These are phyloP conservation scores for Alopecurus myosuroides DNA, from an alignment of 176 grass and related monocot genomes.

Conservation along the genomic window DNA sequence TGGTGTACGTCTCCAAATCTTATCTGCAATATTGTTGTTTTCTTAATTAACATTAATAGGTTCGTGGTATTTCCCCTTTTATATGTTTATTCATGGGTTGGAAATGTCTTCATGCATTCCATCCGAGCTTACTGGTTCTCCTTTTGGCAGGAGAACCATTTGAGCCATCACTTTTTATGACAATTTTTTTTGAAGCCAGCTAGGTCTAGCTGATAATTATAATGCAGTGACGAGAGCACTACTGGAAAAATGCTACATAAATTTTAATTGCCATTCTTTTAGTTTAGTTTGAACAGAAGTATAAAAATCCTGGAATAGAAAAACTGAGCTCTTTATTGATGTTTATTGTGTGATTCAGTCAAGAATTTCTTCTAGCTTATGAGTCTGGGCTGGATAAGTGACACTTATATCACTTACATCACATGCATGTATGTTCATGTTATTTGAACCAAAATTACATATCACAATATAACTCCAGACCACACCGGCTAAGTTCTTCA, in stretches of 20 bases:
- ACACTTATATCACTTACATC: too few relatives aligned
- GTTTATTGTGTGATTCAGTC: neutral
- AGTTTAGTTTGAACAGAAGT: neutral
- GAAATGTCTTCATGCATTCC: slow-evolving; percentile 9
- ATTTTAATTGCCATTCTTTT: neutral
- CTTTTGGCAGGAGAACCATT: slow-evolving; percentile 76
- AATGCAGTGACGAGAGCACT: slow-evolving; percentile 37
- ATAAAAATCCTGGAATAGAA: neutral
- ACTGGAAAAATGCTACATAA: slow-evolving; percentile 32
- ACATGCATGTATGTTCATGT: too few relatives aligned
- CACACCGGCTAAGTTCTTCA: too few relatives aligned
- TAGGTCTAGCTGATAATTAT: slow-evolving; percentile 58
- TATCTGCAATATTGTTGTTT: neutral
- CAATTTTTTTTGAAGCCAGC: slow-evolving; percentile 53
- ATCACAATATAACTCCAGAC: too few relatives aligned
- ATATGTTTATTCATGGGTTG: slow-evolving; percentile 24
- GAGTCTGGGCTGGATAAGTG: too few relatives aligned
- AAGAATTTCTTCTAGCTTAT: neutral
- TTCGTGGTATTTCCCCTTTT: neutral
- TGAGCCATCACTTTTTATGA: slow-evolving; percentile 74
- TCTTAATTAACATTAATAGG: slow-evolving; percentile 8
- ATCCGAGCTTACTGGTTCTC: slow-evolving; percentile 23
- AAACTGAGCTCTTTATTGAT: neutral
- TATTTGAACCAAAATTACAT: too few relatives aligned
- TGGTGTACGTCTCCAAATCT: slow-evolving; percentile 44